Percentiles rank a stretch among this genome's conserved stretches.
Evolutionary conservation across 305 asterid species (phyloP).

Genomic region (Caryopteris hybrid): DNA sequence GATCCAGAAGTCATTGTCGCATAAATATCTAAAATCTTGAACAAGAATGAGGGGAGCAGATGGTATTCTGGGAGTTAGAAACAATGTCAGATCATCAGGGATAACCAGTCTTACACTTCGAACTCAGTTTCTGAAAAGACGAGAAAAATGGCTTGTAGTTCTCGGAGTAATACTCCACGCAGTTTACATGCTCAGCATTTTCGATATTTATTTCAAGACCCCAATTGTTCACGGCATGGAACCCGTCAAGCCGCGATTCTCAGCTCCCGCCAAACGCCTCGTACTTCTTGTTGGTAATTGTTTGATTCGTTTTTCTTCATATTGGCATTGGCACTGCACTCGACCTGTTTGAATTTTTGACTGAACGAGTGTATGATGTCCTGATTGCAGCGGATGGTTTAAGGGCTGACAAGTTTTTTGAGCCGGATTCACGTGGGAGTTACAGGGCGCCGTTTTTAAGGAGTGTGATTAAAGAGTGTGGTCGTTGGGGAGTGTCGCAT

Average conservation of each 20-base stretch:
- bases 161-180: slow-evolving; percentile 92
- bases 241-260: slow-evolving; percentile 70
- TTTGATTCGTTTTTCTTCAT: neutral
- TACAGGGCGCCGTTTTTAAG: slow-evolving; percentile 93
- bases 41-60: slow-evolving; percentile 37
- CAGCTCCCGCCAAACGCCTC: slow-evolving; percentile 83
- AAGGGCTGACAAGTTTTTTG: slow-evolving; percentile 96
- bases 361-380: slow-evolving; percentile 22
- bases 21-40: slow-evolving; percentile 24
- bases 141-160: slow-evolving; percentile 81
- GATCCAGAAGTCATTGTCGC: slow-evolving; percentile 26
- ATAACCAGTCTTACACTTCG: slow-evolving; percentile 27
- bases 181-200: slow-evolving; percentile 95
- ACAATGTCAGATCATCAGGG: slow-evolving; percentile 33
- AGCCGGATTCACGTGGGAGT: slow-evolving; percentile 76
- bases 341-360: slow-evolving; percentile 38
- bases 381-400: slow-evolving; percentile 85
- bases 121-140: slow-evolving; percentile 48
- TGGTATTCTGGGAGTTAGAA: slow-evolving; percentile 59
- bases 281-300: slow-evolving; percentile 70
- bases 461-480: slow-evolving; percentile 75
- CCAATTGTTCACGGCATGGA: slow-evolving; percentile 98
- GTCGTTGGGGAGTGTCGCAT: slow-evolving; percentile 98
- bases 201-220: slow-evolving; percentile 93
- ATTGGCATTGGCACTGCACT: slow-evolving; percentile 1